Percentiles rank a stretch among this genome's conserved stretches.
These are phyloP conservation scores for Conticribra guillardii DNA, from an alignment of 108 stramenopile species.

Conservation along the genomic window DNA sequence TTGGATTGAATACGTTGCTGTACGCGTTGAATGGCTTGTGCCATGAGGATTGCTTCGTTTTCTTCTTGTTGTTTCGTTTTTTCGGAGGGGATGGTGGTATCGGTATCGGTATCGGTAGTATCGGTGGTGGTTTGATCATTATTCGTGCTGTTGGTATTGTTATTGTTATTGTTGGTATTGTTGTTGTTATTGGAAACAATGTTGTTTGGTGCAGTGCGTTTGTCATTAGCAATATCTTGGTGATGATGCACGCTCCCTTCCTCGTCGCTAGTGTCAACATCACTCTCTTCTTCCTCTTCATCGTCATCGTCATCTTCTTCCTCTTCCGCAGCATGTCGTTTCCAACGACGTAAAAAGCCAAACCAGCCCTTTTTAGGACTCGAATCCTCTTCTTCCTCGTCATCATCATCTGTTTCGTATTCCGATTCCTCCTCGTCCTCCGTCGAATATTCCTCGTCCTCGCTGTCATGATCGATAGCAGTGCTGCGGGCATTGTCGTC, in stretches of 20 bases:
- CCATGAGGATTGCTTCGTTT: conserved; percentile 33
- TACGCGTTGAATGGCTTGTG: conserved; percentile 44
- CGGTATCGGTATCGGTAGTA: not conserved
- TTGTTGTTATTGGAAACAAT: too few species aligned
- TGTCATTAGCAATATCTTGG: not conserved
- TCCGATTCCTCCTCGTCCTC: not conserved
- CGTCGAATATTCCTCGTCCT: conserved; percentile 8
- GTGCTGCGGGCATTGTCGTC: too few species aligned
- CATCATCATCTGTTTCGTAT: conserved; percentile 14
- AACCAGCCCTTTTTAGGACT: conserved; percentile 25
- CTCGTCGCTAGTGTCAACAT: conserved; percentile 1
- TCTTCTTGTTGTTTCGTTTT: not conserved
- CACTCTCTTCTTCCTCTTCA: conserved; percentile 2
- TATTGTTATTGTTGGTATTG: too few species aligned
- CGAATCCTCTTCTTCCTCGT: not conserved
- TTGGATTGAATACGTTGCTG: conserved; percentile 31
- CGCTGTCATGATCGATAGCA: conserved; percentile 16
- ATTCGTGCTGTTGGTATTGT: too few species aligned
- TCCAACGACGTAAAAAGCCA: conserved; percentile 19
- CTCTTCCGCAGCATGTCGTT: not conserved
- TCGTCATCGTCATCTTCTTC: conserved; percentile 8
- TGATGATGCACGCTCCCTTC: conserved; percentile 13
- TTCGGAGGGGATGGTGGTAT: not conserved
- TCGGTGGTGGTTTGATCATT: too few species aligned
- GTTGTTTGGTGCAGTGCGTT: not conserved